These are phyloP conservation scores for Emmonsia crescens DNA, from an alignment of 2,329 filamentous ascomycete genomes.

Conservation along the genomic window DNA sequence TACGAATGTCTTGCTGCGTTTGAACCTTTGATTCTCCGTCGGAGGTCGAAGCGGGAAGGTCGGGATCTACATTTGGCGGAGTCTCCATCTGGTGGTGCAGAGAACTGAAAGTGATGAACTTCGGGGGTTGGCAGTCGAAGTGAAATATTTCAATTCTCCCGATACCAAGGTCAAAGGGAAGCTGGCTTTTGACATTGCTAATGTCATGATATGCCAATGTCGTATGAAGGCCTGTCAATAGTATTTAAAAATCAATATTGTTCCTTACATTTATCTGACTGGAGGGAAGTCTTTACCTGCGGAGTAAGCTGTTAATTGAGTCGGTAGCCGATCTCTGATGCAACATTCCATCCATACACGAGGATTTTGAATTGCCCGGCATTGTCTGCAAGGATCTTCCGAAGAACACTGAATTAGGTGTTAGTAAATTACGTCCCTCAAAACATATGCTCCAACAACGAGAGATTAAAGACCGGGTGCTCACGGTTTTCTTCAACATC, in stretches of 20 bases:
- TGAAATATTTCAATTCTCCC: constrained; percentile 46
- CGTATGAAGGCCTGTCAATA: constrained; percentile 35
- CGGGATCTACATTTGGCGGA: constrained; percentile 29
- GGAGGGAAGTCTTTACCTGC: constrained; percentile 28
- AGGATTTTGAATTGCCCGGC: constrained; percentile 48
- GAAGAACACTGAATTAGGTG: constrained; percentile 39
- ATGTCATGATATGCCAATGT: constrained; percentile 43
- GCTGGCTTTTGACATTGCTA: constrained; percentile 37
- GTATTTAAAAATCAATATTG: not conserved
- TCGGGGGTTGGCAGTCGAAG: constrained; percentile 41
- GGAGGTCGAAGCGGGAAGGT: constrained; percentile 31
- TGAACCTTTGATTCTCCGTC: constrained; percentile 28
- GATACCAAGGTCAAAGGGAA: constrained; percentile 38
- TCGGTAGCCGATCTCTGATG: constrained; percentile 46
- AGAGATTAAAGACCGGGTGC: constrained; percentile 1
- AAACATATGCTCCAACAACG: not conserved
- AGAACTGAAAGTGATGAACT: constrained; percentile 38
- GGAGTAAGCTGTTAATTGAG: constrained; percentile 49
- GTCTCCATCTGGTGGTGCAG: constrained; percentile 30
- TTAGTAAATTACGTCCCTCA: not conserved
- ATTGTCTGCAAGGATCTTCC: constrained; percentile 49
- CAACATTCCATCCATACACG: constrained; percentile 52
- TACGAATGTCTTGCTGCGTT: constrained; percentile 32
- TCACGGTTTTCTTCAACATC: constrained; percentile 52
- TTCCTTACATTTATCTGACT: not conserved